phyloP scores from a whole-genome alignment of 2,329 filamentous ascomycete species.

The Fusarium torreyae region DNA sequence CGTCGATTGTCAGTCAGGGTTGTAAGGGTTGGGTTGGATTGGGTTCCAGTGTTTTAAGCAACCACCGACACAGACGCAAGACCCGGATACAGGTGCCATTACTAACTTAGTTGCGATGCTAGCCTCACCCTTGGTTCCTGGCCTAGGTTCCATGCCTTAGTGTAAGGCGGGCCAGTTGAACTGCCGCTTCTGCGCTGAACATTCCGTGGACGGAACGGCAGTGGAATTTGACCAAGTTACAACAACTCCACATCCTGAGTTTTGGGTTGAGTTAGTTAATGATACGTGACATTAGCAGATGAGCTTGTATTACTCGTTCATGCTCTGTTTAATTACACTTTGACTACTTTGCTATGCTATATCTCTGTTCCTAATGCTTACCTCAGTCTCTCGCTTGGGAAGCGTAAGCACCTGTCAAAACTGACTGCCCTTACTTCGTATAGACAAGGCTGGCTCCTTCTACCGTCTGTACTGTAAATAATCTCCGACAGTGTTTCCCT shows the following conservation, averaged over 20 bases:
- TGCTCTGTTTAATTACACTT: too few species aligned
- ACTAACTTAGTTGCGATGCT: slow-evolving; percentile 8
- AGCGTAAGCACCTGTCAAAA: slow-evolving; percentile 5
- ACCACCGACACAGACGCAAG: too few species aligned
- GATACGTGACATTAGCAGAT: slow-evolving; percentile 6
- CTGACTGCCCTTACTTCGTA: not conserved
- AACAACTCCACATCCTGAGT: slow-evolving; percentile 23
- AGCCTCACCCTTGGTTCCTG: slow-evolving; percentile 35
- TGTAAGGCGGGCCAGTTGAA: slow-evolving; percentile 17
- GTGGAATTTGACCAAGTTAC: slow-evolving; percentile 2
- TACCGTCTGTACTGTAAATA: slow-evolving; percentile 17
- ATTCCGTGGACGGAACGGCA: slow-evolving; percentile 35
- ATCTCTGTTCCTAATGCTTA: not conserved
- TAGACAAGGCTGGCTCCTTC: slow-evolving; percentile 2
- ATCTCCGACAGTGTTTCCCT: slow-evolving; percentile 43
- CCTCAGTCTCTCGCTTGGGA: not conserved
- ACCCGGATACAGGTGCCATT: not conserved
- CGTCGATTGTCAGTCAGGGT: too few species aligned
- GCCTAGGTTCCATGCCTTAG: slow-evolving; percentile 2
- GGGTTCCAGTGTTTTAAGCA: not conserved
- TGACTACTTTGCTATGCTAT: slow-evolving; percentile 4
- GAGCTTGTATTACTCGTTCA: too few species aligned
- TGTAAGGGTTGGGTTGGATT: not conserved
- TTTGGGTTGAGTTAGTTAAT: slow-evolving; percentile 3
- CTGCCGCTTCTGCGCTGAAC: slow-evolving; percentile 20